Evolutionary conservation across 805 yeast genomes (phyloP), one percentile per base, ranked within the genome.

Genomic region (Cyberlindnera euphorbiae): DNA sequence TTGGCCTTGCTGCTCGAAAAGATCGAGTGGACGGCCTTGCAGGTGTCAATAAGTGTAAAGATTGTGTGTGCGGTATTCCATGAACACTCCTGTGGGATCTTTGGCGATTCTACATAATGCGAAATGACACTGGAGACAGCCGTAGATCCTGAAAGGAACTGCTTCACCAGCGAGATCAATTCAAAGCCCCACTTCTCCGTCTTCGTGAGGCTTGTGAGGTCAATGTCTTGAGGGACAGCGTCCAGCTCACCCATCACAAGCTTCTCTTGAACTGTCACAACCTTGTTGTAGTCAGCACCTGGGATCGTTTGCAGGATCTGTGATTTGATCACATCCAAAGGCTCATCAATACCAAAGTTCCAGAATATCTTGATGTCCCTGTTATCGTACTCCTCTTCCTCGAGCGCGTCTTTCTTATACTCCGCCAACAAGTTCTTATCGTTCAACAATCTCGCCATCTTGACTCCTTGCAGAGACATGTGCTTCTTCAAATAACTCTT

Each of bases 361-460:
- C 78, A 77, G 32, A 78, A 49, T 8, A 75, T 69, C 6, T 56
- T 60, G 36, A 62, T 56, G 49, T 84, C 93, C 37, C 90, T 66
- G 46, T 79, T 80, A 52, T 84, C 90, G 23, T 32, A 30, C 10
- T 38, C 35, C 16, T 26, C 36, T 16, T 24, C 15, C 5, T 33
- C n/a, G 4, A 33, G 12, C 2, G 32, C 36, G 8, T 63, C 36
- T 12, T 61, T 63, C 6, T 53, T 52, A 30, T 55, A 60, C 15
- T 61, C 61, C 19, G 50, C 57, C 0, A 11, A 24, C 23, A 45
- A 19, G 3, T 26, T 36, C 36, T 64, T 65, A 27, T 64, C 41
- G 11, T 51, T 53, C 14, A 55, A 27, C 14, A 61, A 17, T 32
- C 57, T 41, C 3, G 53, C 53, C 27, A 54, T 39, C 26, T 52